Base-by-base conservation (phyloP, 1,284 basidiomycete species). In the Leccinum huronense region DNA sequence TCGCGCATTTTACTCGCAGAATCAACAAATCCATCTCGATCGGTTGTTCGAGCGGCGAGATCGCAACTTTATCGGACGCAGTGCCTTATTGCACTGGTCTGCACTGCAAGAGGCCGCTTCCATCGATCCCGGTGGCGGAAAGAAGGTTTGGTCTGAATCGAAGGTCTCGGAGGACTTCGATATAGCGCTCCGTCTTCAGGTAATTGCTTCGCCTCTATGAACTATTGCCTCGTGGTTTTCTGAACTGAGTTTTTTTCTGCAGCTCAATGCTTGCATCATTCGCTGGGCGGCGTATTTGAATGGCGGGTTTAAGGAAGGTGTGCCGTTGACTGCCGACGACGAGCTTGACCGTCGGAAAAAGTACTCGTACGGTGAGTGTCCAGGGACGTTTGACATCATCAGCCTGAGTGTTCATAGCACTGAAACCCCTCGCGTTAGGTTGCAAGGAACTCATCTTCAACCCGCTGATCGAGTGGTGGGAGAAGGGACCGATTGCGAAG, bases 101-200 rank as follows among this genome's bases (percentile, higher is more conserved):
- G 93, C 93, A 0, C 77, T 94, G 7, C 93, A 95, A 73, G 92
- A 94, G 59, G 89, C 87, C 1, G 82, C 88, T 2, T 90, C 90
- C 68, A 72, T 89, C 53, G 91, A 94, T 68, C 76, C 66, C 1
- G 57, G 78, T 3, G 86, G 81, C 70, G 84, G 83, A 3, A 72
- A 82, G 59, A 93, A 91, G 80, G 85, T 91, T 61, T 95, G 93
- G 93, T 90, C 87, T 0, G 91, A 94, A 76, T 77, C 82, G n/a
- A 92, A 94, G 71, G 93, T 95, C 0, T 91, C 89, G 1, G 93
- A 95, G 70, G 93, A 94, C 75, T 94, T 94, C 71, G 91, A 94
- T 69, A 90, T 94, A 86, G 90, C 92, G 0, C 76, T 94, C 13
- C 82, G 89, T 5, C 77, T 91, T 42, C 83, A 78, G 68, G 80